phyloP scores from a whole-genome alignment of 2,329 filamentous ascomycete species.

The Huntiella abstrusa region DNA sequence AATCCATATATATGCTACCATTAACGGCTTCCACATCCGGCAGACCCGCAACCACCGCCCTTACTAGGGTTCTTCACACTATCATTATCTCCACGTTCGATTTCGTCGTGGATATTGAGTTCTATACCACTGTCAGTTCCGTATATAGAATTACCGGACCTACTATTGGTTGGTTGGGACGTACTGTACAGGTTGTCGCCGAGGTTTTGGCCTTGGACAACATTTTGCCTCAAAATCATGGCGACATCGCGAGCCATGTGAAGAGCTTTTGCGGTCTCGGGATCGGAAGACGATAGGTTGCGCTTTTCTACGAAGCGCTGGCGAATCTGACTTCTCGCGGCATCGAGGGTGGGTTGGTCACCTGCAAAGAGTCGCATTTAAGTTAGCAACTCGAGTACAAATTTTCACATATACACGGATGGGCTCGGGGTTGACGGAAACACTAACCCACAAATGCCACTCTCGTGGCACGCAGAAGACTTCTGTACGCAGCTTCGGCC shows the following conservation, averaged over 20 bases:
- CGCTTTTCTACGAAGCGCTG: slow-evolving; percentile 52
- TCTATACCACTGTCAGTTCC: slow-evolving; percentile 29
- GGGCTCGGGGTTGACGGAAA: neutral
- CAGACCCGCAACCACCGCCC: neutral
- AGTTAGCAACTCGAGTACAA: no score
- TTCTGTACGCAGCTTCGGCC: slow-evolving; percentile 61
- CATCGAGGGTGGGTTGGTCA: slow-evolving; percentile 47
- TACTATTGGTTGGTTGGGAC: slow-evolving; percentile 17
- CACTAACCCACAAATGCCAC: slow-evolving; percentile 63
- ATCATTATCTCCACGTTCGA: slow-evolving; percentile 84
- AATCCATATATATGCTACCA: neutral
- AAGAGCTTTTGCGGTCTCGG: slow-evolving; percentile 45
- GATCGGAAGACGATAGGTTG: slow-evolving; percentile 34
- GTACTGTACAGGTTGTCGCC: slow-evolving; percentile 40
- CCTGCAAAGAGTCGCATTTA: slow-evolving; percentile 27
- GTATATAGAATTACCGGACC: neutral
- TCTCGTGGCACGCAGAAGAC: slow-evolving; percentile 60
- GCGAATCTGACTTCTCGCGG: slow-evolving; percentile 56
- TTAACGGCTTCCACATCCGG: slow-evolving; percentile 11
- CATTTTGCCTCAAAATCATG: slow-evolving; percentile 57
- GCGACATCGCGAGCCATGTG: slow-evolving; percentile 70
- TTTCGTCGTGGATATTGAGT: slow-evolving; percentile 75
- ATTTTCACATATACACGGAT: neutral
- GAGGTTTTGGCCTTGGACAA: slow-evolving; percentile 59
- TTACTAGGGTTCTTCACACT: slow-evolving; percentile 41